Evolutionary conservation across 306 rosid species (phyloP).

Genomic region (Arachis hypogaea): DNA sequence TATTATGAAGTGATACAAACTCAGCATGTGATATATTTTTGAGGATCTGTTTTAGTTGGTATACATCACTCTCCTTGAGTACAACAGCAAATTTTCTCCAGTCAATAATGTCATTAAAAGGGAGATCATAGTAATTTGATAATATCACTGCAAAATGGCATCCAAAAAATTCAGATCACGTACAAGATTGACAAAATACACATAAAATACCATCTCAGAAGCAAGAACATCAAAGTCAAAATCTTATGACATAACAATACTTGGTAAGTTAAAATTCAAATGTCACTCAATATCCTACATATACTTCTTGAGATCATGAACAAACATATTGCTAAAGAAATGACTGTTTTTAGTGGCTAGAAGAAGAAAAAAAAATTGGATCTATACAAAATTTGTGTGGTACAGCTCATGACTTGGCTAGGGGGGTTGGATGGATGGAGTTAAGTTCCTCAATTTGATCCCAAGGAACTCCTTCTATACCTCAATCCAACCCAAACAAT

Average conservation of each 20-base stretch:
- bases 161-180: conserved; percentile 36
- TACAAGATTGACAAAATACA: conserved; percentile 27
- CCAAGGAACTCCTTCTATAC: background rate
- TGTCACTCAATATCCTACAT: background rate
- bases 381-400: conserved; percentile 27
- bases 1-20: conserved; percentile 73
- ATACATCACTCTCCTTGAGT: conserved; percentile 83
- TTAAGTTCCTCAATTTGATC: conserved; percentile 30
- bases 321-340: background rate
- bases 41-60: conserved; percentile 84
- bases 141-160: conserved; percentile 79
- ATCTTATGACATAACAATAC: background rate
- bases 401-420: conserved; percentile 24
- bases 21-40: conserved; percentile 64
- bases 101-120: conserved; percentile 92
- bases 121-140: conserved; percentile 91
- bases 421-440: background rate
- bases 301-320: conserved; percentile 1
- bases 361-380: background rate
- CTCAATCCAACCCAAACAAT: background rate
- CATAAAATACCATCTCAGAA: conserved; percentile 30
- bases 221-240: conserved; percentile 24
- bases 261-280: conserved; percentile 18
- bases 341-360: background rate
- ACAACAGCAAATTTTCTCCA: conserved; percentile 85